Base-by-base conservation (phyloP, 495 filamentous ascomycete species). In the Hyaloscypha bicolor region DNA sequence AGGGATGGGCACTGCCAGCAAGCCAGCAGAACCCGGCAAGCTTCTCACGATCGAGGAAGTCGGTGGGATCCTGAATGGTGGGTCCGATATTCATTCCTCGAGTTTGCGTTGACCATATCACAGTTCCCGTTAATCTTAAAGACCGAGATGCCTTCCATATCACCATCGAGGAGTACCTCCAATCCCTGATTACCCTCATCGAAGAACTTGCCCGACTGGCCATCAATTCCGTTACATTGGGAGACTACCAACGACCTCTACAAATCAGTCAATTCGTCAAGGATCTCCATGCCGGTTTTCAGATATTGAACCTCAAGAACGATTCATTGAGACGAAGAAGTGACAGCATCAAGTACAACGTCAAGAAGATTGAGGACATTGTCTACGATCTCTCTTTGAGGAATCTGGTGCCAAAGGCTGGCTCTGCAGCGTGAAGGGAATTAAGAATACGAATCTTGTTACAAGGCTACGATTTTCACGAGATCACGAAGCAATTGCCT, bases 331-430 rank as follows among this genome's bases (percentile, higher is more conserved):
- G 95, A 53, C 92, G 91, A 78, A 87, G 93, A 64, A 93, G 90
- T 32, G 95, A 99, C 79, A 89, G 91, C 31, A 91, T 99, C 76
- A 99, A 99, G 82, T 99, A 98, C 68, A 89, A 89, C 67, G 92
- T 96, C 83, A 98, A 98, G 83, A 97, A 97, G 79, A 92, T 96
- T 45, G 95, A 99, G 81, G 95, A 99, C 78, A 93, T 99, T 25
- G 93, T 96, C 21, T 99, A 99, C 73, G 95, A 99, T 75, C 81
- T 99, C 33, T 93, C 90, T 6, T 78, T 98, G 75, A 85, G 94
- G 62, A 94, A 94, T 71, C 76, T 98, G 67, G 83, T 96, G 25
- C 88, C 91, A n/a, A 74, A 67, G 48, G 39, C 59, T 39, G 32
- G 45, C 3, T 35, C 31, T 42, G 29, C 29, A 60, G 35, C n/a